Base-by-base conservation (phyloP, 148 eudicot species). In the Silene uniflora region DNA sequence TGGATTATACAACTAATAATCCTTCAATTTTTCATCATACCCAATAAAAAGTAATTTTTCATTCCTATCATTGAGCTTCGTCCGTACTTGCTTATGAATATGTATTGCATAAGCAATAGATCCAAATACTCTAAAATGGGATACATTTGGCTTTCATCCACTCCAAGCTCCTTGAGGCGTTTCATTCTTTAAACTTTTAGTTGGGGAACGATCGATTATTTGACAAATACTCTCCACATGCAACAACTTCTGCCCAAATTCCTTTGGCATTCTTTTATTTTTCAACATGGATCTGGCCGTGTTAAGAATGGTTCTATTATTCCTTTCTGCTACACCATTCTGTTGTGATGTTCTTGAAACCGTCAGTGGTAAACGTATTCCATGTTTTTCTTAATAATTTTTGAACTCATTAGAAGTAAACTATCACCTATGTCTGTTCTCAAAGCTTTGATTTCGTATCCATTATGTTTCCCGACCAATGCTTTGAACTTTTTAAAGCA, bases 51-150 rank as follows among this genome's bases (percentile, higher is more conserved):
- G 3, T 21, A 35, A 56, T 19, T 39, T 72, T 10, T 78, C 42
- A 35, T 59, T 64, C n/a, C 64, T 35, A 14, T 78, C 76, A 10
- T 72, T 76, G 14, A 65, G 81, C 14, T 79, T 79, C 5, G 52
- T 23, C 10, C 73, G 73, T 2, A 49, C 11, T 24, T 66, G 60
- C 29, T 73, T 47, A 7, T 17, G 29, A 8, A 58, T 60, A 16
- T 67, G 62, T n/a, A n/a, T n/a, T 10, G 64, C 49, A 67, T 79
- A 67, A 8, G 70, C 67, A 32, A 78, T 66, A 19, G 67, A 73
- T 23, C 73, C 60, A 71, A 73, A 77, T 10, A 77, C 62, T 46
- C 27, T 2, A 13, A 77, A 16, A 39, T 77, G 79, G 8, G 47
- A 77, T 14, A 49, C 47, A 13, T 21, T 52, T 52, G 78, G 17